Conservation (phyloP, 139 green algal species). For the Dunaliella primolecta region DNA sequence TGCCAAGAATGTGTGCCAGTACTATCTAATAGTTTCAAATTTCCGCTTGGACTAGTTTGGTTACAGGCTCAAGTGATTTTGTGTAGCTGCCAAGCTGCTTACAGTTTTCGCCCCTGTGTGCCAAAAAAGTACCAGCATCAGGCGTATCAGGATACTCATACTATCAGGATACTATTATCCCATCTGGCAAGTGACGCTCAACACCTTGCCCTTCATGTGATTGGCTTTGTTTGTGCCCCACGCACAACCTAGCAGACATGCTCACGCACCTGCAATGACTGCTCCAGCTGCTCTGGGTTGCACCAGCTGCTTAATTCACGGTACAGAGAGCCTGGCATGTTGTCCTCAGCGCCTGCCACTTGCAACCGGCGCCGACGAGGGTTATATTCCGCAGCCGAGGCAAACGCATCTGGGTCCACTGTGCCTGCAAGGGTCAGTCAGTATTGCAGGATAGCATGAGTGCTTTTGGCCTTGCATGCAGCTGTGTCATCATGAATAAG, state of each 20-base stretch:
- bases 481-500: background rate
- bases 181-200: background rate
- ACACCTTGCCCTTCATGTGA: background rate
- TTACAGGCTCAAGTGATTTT: no score
- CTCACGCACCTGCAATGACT: background rate
- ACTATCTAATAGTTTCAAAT: no score
- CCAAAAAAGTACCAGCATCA: no score
- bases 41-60: no score
- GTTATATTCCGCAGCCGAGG: slow-evolving; percentile 1
- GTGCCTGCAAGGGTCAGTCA: background rate
- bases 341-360: background rate
- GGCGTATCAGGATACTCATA: no score
- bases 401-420: background rate
- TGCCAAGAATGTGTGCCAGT: no score
- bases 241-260: background rate
- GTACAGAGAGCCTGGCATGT: background rate
- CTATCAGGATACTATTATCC: background rate
- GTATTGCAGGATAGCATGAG: background rate
- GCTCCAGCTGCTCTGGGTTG: slow-evolving; percentile 1
- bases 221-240: background rate
- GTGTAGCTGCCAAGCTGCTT: no score
- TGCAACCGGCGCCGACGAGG: background rate
- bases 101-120: no score
- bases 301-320: slow-evolving; percentile 2
- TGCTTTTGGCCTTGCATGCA: background rate